phyloP scores from a whole-genome alignment of 306 rosid species.

The Trifolium fragiferum region DNA sequence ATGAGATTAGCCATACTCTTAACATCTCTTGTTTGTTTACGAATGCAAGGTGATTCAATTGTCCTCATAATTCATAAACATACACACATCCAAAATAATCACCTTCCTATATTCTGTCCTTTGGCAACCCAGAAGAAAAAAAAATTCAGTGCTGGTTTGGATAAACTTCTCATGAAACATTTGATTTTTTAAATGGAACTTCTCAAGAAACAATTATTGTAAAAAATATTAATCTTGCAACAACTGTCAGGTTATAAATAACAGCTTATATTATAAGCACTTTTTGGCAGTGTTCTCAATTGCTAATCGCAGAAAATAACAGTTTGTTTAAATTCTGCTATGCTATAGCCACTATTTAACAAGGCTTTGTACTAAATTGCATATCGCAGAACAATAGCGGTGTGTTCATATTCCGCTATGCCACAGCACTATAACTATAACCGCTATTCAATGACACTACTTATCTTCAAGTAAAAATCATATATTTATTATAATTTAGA shows the following conservation, averaged over 20 bases:
- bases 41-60: conserved; percentile 1
- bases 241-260: neutral
- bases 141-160: neutral
- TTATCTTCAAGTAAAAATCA: neutral
- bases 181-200: neutral
- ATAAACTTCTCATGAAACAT: conserved; percentile 1
- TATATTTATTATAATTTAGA: neutral
- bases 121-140: neutral
- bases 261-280: neutral
- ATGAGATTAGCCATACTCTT: conserved; percentile 5
- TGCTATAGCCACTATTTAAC: neutral
- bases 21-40: conserved; percentile 3
- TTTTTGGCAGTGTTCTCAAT: neutral
- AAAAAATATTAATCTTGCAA: neutral
- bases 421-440: no score
- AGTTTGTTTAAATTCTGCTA: neutral
- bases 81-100: neutral
- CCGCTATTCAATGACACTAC: neutral
- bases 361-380: neutral
- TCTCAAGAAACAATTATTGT: neutral
- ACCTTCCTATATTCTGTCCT: neutral
- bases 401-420: neutral
- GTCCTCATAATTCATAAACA: neutral
- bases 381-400: neutral
- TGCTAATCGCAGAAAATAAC: neutral